These are phyloP conservation scores for Populus euphratica DNA, from an alignment of 345 rosid genomes.

Conservation along the genomic window DNA sequence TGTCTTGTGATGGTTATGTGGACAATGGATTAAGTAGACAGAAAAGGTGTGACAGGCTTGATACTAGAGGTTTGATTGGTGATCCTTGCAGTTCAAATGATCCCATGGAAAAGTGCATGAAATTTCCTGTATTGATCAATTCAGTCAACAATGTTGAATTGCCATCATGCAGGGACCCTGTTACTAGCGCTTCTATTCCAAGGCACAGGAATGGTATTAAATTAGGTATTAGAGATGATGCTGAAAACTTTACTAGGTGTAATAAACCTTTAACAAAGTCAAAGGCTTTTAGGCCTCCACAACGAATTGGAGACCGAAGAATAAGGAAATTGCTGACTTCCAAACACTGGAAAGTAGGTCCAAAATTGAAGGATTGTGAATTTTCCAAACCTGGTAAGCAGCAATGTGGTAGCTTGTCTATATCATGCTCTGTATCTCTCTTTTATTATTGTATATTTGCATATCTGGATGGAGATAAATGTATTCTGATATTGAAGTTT, in stretches of 20 bases:
- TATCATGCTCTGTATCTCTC: neutral
- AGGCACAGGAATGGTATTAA: conserved; percentile 46
- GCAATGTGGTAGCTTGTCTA: conserved; percentile 4
- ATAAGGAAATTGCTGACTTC: conserved; percentile 56
- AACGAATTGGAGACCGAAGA: conserved; percentile 52
- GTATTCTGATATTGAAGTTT: conserved; percentile 16
- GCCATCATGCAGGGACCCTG: conserved; percentile 23
- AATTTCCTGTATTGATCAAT: conserved; percentile 34
- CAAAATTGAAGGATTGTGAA: conserved; percentile 55
- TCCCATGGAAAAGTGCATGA: conserved; percentile 28
- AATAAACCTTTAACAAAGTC: conserved; percentile 44
- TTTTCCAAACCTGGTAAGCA: conserved; percentile 57
- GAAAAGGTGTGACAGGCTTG: conserved; percentile 26
- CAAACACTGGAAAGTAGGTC: conserved; percentile 64
- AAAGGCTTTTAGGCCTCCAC: conserved; percentile 57
- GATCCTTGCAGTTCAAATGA: conserved; percentile 32
- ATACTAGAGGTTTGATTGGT: conserved; percentile 30
- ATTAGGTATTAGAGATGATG: conserved; percentile 72
- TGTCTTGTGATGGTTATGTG: conserved; percentile 25
- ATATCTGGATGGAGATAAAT: neutral
- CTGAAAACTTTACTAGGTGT: conserved; percentile 57
- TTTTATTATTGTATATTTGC: neutral
- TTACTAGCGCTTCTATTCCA: conserved; percentile 40
- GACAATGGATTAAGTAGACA: conserved; percentile 28
- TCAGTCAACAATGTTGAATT: conserved; percentile 37